Conservation (phyloP, 140 eudicot species). For the Bidens hawaiensis region DNA sequence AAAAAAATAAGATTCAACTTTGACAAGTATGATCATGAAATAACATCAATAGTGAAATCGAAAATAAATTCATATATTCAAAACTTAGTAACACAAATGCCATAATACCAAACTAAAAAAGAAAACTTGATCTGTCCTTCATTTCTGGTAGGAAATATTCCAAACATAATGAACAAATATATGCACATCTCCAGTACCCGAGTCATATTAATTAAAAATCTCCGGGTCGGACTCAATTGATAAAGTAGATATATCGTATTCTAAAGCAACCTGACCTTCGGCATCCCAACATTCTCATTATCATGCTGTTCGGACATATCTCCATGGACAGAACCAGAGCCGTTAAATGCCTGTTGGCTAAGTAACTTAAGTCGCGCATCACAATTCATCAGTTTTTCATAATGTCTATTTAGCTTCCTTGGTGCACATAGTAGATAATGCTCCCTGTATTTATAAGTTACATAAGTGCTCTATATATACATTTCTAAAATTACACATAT, state of each 20-base stretch:
- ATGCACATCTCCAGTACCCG: neutral
- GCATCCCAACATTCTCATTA: too few relatives aligned
- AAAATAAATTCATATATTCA: neutral
- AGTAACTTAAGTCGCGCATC: constrained; percentile 61
- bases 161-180: neutral
- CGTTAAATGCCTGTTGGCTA: constrained; percentile 47
- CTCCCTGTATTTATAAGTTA: constrained; percentile 30
- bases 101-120: neutral
- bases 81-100: neutral
- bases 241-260: too few relatives aligned
- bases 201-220: constrained; percentile 16
- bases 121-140: neutral
- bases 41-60: neutral
- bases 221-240: constrained; percentile 42
- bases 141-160: neutral
- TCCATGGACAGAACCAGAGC: constrained; percentile 5
- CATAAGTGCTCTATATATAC: neutral
- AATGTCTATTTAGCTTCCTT: constrained; percentile 72
- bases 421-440: constrained; percentile 58
- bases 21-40: too few relatives aligned
- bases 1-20: too few relatives aligned
- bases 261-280: too few relatives aligned
- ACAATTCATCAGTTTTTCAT: constrained; percentile 64
- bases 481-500: too few relatives aligned
- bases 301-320: constrained; percentile 30